Percentiles rank a stretch among this genome's conserved stretches.
Evolutionary conservation across 148 eudicot species (phyloP).

Genomic region (Salicornia ramosissima): DNA sequence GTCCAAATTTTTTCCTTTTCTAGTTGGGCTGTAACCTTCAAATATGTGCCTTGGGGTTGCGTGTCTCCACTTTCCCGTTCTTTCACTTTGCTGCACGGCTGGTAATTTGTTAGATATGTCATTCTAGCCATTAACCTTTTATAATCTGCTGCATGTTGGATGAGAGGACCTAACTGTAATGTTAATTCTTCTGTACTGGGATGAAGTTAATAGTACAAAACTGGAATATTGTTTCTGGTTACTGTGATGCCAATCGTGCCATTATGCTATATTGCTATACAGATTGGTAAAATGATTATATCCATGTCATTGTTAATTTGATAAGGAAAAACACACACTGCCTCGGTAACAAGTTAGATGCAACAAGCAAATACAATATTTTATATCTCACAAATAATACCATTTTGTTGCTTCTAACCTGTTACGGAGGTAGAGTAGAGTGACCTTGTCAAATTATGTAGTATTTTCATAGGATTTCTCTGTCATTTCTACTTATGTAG

Average conservation of each 20-base stretch:
- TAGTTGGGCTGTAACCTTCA: conserved; percentile 2
- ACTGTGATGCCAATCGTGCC: no score
- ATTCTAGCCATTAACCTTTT: background rate
- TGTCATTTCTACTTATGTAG: no score
- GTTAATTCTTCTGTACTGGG: background rate
- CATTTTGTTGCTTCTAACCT: no score
- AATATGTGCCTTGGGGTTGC: background rate
- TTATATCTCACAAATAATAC: no score
- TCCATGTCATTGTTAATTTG: background rate
- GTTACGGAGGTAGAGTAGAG: no score
- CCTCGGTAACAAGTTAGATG: no score
- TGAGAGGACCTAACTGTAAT: background rate
- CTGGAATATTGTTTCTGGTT: background rate
- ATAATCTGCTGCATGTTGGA: background rate
- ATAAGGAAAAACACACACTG: no score
- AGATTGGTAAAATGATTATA: background rate
- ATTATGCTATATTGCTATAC: no score
- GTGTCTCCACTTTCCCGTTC: background rate
- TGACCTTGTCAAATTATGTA: no score
- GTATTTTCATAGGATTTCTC: no score
- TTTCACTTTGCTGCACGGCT: background rate
- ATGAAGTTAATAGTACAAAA: background rate
- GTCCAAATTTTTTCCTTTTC: background rate
- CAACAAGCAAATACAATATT: no score
- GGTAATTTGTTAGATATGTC: background rate